Evolutionary conservation across 2,329 filamentous ascomycete genomes (phyloP).

Genomic region (Aaosphaeria arxii): DNA sequence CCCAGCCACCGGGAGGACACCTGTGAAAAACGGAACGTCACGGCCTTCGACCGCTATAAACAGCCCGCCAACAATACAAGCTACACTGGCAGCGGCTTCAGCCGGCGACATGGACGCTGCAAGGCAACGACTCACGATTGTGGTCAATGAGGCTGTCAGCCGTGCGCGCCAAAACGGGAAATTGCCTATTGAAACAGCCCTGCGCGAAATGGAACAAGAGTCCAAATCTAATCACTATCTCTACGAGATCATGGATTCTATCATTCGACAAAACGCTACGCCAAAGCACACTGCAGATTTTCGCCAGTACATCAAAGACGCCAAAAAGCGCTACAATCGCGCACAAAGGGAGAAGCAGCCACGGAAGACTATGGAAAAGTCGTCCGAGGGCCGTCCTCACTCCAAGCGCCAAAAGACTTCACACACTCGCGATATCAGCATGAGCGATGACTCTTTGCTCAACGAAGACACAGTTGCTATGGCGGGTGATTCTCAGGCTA

Average conservation of each 20-base stretch:
- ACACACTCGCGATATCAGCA: background rate
- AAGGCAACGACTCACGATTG: slow-evolving; percentile 28
- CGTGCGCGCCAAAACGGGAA: slow-evolving; percentile 33
- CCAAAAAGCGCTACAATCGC: slow-evolving; percentile 40
- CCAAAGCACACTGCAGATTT: slow-evolving; percentile 40
- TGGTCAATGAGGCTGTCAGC: slow-evolving; percentile 42
- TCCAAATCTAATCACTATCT: slow-evolving; percentile 37
- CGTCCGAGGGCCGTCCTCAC: background rate
- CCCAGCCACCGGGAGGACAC: slow-evolving; percentile 22
- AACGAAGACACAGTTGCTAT: background rate
- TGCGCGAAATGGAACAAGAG: slow-evolving; percentile 43
- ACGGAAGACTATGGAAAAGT: background rate
- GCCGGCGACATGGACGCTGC: slow-evolving; percentile 1
- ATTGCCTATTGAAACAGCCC: slow-evolving; percentile 28
- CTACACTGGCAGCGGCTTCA: background rate
- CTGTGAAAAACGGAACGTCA: slow-evolving; percentile 19
- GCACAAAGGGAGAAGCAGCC: slow-evolving; percentile 3
- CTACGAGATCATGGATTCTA: slow-evolving; percentile 40
- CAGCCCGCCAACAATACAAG: background rate
- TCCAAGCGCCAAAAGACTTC: background rate
- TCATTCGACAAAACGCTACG: slow-evolving; percentile 41
- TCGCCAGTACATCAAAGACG: slow-evolving; percentile 41
- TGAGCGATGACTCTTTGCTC: background rate
- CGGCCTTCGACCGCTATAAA: background rate
- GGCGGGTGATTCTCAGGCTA: background rate